These are phyloP conservation scores for Poa pratensis DNA, from an alignment of 176 grass and related monocot species.

Conservation along the genomic window DNA sequence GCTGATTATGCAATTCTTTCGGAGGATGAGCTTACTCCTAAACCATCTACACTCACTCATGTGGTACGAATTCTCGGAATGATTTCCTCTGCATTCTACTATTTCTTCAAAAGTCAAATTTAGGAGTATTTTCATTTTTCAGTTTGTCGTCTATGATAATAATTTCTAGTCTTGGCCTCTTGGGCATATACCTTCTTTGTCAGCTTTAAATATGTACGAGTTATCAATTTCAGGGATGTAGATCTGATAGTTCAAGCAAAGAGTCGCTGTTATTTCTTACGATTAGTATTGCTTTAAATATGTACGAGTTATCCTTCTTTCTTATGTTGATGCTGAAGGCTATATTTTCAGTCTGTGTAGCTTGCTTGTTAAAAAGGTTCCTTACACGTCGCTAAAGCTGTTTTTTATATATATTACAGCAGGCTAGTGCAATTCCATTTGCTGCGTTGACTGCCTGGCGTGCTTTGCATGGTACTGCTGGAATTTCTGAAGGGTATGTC, in stretches of 20 bases:
- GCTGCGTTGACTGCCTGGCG: conserved; percentile 98
- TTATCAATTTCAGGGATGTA: conserved; percentile 17
- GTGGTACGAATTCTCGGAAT: conserved; percentile 52
- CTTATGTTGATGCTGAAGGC: conserved; percentile 8
- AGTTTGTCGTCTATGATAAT: no score
- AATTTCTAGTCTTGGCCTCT: not conserved
- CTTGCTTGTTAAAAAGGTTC: not conserved
- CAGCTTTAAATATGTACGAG: not conserved
- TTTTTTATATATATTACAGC: conserved; percentile 47
- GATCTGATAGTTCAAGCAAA: not conserved
- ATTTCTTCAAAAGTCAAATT: not conserved
- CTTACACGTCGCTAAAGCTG: not conserved
- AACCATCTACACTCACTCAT: conserved; percentile 83
- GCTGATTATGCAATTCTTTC: conserved; percentile 89
- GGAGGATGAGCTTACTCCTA: conserved; percentile 82
- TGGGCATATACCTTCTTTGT: no score
- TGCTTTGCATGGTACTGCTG: conserved; percentile 84
- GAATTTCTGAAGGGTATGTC: conserved; percentile 86
- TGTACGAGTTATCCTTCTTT: conserved; percentile 5
- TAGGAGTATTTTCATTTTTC: conserved; percentile 31
- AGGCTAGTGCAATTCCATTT: conserved; percentile 94
- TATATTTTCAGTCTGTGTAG: not conserved
- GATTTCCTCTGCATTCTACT: not conserved
- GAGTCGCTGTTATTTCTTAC: not conserved
- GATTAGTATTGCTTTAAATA: conserved; percentile 18